Evolutionary conservation across 495 filamentous ascomycete species (phyloP), one percentile per base, ranked within the genome.

Genomic region (Penicillium manginii): DNA sequence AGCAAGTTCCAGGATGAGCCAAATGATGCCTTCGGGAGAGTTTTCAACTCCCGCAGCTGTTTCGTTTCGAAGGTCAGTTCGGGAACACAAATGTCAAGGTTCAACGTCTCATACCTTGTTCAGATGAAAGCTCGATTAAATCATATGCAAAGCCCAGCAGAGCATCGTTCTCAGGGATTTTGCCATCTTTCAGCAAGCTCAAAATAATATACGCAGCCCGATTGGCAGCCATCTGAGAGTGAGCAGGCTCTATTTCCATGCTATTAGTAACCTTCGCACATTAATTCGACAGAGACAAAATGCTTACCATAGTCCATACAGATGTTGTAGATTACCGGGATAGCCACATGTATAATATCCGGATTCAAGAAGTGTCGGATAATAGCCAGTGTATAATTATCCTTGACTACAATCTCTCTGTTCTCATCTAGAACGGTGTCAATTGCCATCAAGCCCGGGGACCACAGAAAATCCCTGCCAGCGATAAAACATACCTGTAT

Each of bases 291-390:
- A 6, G 26, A 15, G 19, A 19, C 6, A 40, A n/a, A n/a, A 6
- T 21, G 40, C 55, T 52, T 74, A 92, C 90, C 86, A 68, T 84
- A 91, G 63, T 92, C 90, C 55, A 90, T 78, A 63, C 86, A 86
- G 54, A 91, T 81, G 59, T 94, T 94, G 67, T 82, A 87, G 18
- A 92, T 70, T 43, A 91, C 89, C 52, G 86, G 83, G 49, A 90
- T 78, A 15, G 82, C 83, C 42, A 91, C 79, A 29, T 80, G 69
- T 11, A 86, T 59, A 6, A 83, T 68, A 3, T 84, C 77, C 2
- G 81, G 68, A 22, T 80, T 71, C 18, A 78, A 68, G 26, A 88
- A 68, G 49, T 79, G 68, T 19, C 72, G 63, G 47, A 93, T 76
- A 35, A 90, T 77, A 14, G 73, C 72, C n/a, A 71, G 65, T 19